These are phyloP conservation scores for Pseudozyma hubeiensis DNA, from an alignment of 1,284 basidiomycete genomes.

Conservation along the genomic window DNA sequence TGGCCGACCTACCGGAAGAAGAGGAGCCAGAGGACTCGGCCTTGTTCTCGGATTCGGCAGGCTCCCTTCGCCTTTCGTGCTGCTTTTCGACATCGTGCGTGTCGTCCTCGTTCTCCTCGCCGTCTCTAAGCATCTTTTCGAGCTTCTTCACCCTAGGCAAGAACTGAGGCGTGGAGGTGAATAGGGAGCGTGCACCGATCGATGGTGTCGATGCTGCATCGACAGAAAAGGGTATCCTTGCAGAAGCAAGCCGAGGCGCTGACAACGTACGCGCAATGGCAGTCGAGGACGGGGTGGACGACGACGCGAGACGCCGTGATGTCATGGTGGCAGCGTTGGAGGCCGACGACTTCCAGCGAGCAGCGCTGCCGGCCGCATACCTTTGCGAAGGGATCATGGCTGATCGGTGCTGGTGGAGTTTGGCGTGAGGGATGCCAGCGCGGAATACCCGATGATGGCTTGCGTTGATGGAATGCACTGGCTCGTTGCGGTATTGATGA, in stretches of 20 bases:
- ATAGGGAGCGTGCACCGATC: conserved; percentile 23
- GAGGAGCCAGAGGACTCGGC: conserved; percentile 31
- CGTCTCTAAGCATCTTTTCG: conserved; percentile 13
- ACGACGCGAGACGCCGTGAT: conserved; percentile 18
- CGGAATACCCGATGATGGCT: neutral
- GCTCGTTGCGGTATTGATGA: no score
- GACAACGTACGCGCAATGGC: conserved; percentile 2
- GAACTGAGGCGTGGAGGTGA: conserved; percentile 29
- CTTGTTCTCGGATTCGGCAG: conserved; percentile 17
- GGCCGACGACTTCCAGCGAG: conserved; percentile 33
- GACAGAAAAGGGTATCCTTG: conserved; percentile 2
- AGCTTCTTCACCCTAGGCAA: conserved; percentile 50
- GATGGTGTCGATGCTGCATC: conserved; percentile 4
- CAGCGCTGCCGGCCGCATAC: conserved; percentile 39
- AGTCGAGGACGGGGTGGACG: conserved; percentile 12
- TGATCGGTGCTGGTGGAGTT: neutral
- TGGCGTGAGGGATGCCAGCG: neutral
- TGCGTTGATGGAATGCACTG: neutral
- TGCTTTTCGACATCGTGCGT: conserved; percentile 44
- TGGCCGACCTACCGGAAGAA: conserved; percentile 18
- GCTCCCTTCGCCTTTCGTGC: conserved; percentile 23
- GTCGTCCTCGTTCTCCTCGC: conserved; percentile 30
- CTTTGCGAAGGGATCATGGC: conserved; percentile 46
- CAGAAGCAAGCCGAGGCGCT: conserved; percentile 6
- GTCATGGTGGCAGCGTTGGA: conserved; percentile 9